Percentiles rank a stretch among this genome's conserved stretches.
These are phyloP conservation scores for Metschnikowia similis DNA, from an alignment of 805 yeast species.

Conservation along the genomic window DNA sequence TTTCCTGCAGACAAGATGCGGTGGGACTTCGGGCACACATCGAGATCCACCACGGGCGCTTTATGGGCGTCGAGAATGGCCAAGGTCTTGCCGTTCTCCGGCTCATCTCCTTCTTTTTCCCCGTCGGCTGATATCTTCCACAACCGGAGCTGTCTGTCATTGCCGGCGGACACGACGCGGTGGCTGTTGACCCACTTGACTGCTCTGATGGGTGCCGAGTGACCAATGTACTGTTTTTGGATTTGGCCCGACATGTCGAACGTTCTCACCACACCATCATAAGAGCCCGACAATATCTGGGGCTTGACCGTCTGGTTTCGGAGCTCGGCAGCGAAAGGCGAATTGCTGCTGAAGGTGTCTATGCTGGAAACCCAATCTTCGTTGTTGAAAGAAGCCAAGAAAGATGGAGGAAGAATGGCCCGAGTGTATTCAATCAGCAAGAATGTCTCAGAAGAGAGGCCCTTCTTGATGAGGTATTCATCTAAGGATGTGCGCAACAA, in stretches of 20 bases:
- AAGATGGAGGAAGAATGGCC: slow-evolving; percentile 92
- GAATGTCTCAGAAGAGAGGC: slow-evolving; percentile 76
- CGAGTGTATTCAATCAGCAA: slow-evolving; percentile 84
- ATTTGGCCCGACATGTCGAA: slow-evolving; percentile 81
- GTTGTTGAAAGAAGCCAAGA: slow-evolving; percentile 78
- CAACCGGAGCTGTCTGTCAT: slow-evolving; percentile 81
- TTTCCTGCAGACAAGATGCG: slow-evolving; percentile 80
- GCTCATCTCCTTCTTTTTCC: slow-evolving; percentile 30
- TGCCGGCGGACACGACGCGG: slow-evolving; percentile 78
- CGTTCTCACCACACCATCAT: slow-evolving; percentile 90
- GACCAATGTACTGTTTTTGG: slow-evolving; percentile 79
- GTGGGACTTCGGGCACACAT: slow-evolving; percentile 48
- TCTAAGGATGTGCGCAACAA: slow-evolving; percentile 74
- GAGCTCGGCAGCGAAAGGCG: slow-evolving; percentile 19
- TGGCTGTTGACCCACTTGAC: slow-evolving; percentile 76
- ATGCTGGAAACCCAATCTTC: slow-evolving; percentile 94
- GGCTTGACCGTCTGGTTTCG: slow-evolving; percentile 30
- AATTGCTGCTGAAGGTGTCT: slow-evolving; percentile 42
- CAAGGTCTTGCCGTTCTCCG: slow-evolving; percentile 67
- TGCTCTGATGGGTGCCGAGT: slow-evolving; percentile 78
- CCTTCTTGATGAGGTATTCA: slow-evolving; percentile 71
- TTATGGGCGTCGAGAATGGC: slow-evolving; percentile 89
- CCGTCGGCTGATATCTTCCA: slow-evolving; percentile 57
- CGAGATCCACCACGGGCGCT: slow-evolving; percentile 77
- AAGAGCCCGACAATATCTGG: slow-evolving; percentile 79